Conservation (phyloP, 805 yeast species). For the Lipomyces chichibuensis region DNA sequence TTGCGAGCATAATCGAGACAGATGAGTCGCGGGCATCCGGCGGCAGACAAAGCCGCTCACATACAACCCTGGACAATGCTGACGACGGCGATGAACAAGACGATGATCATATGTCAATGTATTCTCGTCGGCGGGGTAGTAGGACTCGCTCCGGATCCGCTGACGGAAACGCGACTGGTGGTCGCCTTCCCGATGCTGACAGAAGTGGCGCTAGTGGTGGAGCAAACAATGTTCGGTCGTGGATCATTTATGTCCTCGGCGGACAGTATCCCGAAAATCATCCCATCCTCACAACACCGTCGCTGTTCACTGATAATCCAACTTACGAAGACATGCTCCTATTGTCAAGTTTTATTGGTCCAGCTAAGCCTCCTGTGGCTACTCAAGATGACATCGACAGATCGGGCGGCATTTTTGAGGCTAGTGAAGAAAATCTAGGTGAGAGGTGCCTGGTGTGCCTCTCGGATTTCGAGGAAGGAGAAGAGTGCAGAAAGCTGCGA, state of each 20-base stretch:
- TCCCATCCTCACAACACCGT: conserved; percentile 54
- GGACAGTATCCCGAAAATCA: conserved; percentile 56
- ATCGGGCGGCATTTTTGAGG: conserved; percentile 46
- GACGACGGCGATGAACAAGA: conserved; percentile 35
- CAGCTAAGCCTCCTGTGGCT: conserved; percentile 52
- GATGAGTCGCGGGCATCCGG: background rate
- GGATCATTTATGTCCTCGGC: conserved; percentile 68
- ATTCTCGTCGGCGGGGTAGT: conserved; percentile 16
- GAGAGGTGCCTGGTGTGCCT: conserved; percentile 60
- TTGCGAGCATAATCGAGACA: background rate
- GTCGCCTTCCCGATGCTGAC: background rate
- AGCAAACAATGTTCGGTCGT: conserved; percentile 46
- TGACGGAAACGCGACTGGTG: background rate
- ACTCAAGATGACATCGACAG: conserved; percentile 48
- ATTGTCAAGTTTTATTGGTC: conserved; percentile 54
- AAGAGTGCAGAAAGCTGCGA: conserved; percentile 51
- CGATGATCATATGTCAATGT: conserved; percentile 11
- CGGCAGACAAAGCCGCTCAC: background rate
- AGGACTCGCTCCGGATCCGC: conserved; percentile 3
- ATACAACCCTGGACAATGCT: background rate
- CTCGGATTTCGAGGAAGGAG: conserved; percentile 52
- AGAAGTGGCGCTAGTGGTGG: background rate
- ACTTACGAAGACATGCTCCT: conserved; percentile 55
- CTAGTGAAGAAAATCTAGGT: conserved; percentile 31
- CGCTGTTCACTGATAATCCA: conserved; percentile 54